A percentile compares a stretch with the other conserved stretches of the same genome.
phyloP scores from a whole-genome alignment of 805 yeast species.

The Alloascoidea hylecoeti region DNA sequence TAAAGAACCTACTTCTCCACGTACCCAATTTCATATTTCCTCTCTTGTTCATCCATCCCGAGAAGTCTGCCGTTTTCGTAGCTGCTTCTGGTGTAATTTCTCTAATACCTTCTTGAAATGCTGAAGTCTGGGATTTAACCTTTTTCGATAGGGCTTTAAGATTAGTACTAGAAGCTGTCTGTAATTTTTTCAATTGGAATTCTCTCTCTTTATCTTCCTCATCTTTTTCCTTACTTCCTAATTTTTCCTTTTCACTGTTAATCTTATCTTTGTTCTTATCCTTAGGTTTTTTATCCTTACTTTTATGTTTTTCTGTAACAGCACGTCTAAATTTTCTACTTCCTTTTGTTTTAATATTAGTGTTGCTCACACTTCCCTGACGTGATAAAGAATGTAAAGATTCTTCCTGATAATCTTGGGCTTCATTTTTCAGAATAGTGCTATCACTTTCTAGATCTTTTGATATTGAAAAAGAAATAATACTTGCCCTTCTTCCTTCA shows the following conservation, averaged over 20 bases:
- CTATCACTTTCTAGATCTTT: background rate
- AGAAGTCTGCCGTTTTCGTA: slow-evolving; percentile 54
- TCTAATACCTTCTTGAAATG: slow-evolving; percentile 65
- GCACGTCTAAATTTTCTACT: background rate
- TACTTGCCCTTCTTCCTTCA: background rate
- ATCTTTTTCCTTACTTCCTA: too few species aligned
- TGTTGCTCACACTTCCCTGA: too few species aligned
- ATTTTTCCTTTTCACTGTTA: too few species aligned
- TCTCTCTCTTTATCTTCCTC: background rate
- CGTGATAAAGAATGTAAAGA: background rate
- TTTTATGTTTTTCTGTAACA: background rate
- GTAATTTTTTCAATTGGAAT: slow-evolving; percentile 27
- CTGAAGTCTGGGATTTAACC: slow-evolving; percentile 22
- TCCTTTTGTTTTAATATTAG: background rate
- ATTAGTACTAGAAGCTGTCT: slow-evolving; percentile 39
- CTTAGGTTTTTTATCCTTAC: background rate
- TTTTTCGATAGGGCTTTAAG: slow-evolving; percentile 13
- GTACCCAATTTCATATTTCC: slow-evolving; percentile 77
- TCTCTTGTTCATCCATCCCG: slow-evolving; percentile 95
- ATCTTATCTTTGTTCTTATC: too few species aligned
- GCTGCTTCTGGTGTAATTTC: slow-evolving; percentile 65
- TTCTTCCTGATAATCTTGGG: background rate
- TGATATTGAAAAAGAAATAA: background rate
- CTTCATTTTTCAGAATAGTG: background rate
- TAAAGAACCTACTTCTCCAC: slow-evolving; percentile 80